phyloP scores from a whole-genome alignment of 139 green algal species.

The Mesotaenium endlicherianum region DNA sequence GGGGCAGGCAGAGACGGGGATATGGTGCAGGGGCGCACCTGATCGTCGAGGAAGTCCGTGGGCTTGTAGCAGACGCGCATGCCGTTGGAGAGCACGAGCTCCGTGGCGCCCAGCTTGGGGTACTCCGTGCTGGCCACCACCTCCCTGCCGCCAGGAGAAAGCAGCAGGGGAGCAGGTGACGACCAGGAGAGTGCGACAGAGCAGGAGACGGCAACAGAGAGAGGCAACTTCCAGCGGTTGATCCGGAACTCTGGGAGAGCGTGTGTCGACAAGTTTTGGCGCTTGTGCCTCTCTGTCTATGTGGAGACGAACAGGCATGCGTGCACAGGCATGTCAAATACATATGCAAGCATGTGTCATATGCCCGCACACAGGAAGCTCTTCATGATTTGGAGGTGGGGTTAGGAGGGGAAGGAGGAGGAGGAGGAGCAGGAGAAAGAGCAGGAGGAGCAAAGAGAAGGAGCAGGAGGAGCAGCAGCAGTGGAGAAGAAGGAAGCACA shows the following conservation, averaged over 20 bases:
- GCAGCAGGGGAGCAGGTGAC: neutral
- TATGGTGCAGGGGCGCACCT: too few relatives aligned
- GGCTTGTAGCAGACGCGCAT: constrained; percentile 71
- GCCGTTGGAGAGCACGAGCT: constrained; percentile 77
- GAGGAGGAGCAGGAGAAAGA: neutral
- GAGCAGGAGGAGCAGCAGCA: neutral
- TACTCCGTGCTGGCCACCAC: constrained; percentile 27
- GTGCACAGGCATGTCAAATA: too few relatives aligned
- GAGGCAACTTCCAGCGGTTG: too few relatives aligned
- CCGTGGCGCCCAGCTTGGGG: constrained; percentile 55
- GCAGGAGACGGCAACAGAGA: neutral
- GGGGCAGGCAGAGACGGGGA: too few relatives aligned
- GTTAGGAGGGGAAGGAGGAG: neutral
- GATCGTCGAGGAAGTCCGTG: constrained; percentile 77
- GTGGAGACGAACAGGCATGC: neutral
- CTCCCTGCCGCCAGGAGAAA: neutral
- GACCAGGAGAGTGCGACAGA: neutral
- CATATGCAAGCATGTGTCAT: too few relatives aligned
- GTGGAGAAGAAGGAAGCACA: neutral
- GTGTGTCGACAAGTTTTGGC: neutral
- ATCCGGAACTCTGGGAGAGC: too few relatives aligned
- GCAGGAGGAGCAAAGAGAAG: neutral
- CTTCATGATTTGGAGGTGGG: neutral
- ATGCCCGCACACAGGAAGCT: too few relatives aligned
- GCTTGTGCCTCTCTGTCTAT: neutral